Percentiles rank a stretch among this genome's conserved stretches.
Evolutionary conservation across 495 filamentous ascomycete genomes (phyloP).

Genomic region (Terfezia claveryi): DNA sequence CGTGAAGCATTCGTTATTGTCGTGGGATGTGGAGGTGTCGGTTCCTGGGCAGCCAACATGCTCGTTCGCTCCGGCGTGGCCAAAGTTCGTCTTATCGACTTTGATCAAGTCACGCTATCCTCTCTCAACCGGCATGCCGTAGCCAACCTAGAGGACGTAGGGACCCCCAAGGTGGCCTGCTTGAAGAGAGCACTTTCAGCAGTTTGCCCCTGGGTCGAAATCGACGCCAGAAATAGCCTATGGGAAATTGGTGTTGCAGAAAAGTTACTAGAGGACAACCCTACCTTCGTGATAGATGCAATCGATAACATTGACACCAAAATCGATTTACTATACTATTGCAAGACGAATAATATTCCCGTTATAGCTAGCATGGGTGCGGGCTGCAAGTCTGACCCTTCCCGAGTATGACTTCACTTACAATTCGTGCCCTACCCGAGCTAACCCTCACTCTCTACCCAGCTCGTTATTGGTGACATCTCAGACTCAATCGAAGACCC

Average conservation of each 20-base stretch:
- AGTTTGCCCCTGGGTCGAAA: conserved; percentile 73
- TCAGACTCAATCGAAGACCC: conserved; percentile 74
- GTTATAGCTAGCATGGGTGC: conserved; percentile 94
- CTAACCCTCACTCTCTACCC: conserved; percentile 23
- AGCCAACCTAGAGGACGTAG: conserved; percentile 81
- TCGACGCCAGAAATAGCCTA: conserved; percentile 71
- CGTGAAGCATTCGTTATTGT: conserved; percentile 66
- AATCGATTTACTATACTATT: conserved; percentile 76
- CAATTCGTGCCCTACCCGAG: neutral
- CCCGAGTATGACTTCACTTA: conserved; percentile 16
- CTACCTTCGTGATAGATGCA: conserved; percentile 81
- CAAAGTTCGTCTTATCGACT: conserved; percentile 77
- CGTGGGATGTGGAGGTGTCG: conserved; percentile 85
- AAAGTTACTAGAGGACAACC: conserved; percentile 40
- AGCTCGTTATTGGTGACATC: conserved; percentile 53
- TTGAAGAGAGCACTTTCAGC: conserved; percentile 56
- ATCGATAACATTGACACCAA: conserved; percentile 98
- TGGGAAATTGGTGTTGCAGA: conserved; percentile 47
- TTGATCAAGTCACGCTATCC: conserved; percentile 89
- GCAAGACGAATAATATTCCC: conserved; percentile 45
- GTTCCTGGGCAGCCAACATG: conserved; percentile 71
- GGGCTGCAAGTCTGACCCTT: conserved; percentile 92
- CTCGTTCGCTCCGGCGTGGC: conserved; percentile 75
- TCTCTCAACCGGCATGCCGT: conserved; percentile 88
- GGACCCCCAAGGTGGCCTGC: conserved; percentile 79